Conservation (phyloP, 116 monocot species). For the Papilionanthe hybrid region DNA sequence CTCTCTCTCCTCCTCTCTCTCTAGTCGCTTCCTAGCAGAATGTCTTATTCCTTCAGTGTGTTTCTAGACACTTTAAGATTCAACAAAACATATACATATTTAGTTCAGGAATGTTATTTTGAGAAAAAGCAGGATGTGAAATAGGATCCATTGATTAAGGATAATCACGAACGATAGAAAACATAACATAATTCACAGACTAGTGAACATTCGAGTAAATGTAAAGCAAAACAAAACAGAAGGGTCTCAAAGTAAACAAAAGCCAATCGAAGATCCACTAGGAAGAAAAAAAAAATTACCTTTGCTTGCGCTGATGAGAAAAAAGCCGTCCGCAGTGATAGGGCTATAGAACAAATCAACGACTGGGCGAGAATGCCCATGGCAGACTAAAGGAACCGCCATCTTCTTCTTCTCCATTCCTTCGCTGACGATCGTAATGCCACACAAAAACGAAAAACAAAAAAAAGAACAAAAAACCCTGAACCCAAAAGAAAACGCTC, state of each 20-base stretch:
- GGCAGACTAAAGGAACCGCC: conserved; percentile 82
- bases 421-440: not conserved
- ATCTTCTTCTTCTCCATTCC: conserved; percentile 80
- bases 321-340: conserved; percentile 82
- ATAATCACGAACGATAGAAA: no score
- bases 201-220: not conserved
- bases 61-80: no score
- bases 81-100: no score
- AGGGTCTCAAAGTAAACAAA: not conserved
- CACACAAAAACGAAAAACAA: not conserved
- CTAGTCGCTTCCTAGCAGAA: no score
- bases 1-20: no score
- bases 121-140: no score
- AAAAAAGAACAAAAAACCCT: conserved; percentile 26
- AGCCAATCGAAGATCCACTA: not conserved
- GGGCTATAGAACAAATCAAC: conserved; percentile 98
- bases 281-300: conserved; percentile 31
- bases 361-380: conserved; percentile 92
- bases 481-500: conserved; percentile 12
- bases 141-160: no score
- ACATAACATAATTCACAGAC: no score
- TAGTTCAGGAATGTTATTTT: conserved; percentile 1
- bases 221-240: not conserved
- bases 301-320: conserved; percentile 96
- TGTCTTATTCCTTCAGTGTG: no score